Percentiles rank a stretch among this genome's conserved stretches.
Conservation (phyloP, 1,284 basidiomycete species). For the Pyrrhoderma noxium region DNA sequence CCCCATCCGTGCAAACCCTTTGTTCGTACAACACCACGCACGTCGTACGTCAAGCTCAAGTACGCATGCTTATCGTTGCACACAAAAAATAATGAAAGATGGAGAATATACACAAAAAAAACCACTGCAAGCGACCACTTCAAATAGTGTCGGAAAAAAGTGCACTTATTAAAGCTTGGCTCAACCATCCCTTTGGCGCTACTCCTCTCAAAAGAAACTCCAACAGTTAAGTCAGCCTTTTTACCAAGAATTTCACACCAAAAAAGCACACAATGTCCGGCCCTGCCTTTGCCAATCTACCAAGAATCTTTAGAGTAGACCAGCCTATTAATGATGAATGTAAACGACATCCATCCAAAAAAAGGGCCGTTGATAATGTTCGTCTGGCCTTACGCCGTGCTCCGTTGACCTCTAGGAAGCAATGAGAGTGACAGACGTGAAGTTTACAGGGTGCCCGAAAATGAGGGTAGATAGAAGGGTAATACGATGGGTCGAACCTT, state of each 20-base stretch:
- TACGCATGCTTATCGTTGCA: conserved; percentile 29
- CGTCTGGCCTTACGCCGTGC: conserved; percentile 42
- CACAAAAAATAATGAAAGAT: conserved; percentile 16
- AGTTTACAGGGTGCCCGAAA: conserved; percentile 21
- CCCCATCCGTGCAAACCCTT: conserved; percentile 25
- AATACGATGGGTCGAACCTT: conserved; percentile 38
- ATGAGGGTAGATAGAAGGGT: conserved; percentile 16
- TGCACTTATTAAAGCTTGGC: conserved; percentile 28
- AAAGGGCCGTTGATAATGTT: conserved; percentile 29
- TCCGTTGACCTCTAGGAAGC: conserved; percentile 31
- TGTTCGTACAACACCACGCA: conserved; percentile 39
- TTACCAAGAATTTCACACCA: conserved; percentile 7
- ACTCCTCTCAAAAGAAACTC: not conserved
- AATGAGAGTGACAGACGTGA: conserved; percentile 36
- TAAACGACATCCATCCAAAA: conserved; percentile 16
- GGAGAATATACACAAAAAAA: conserved; percentile 25
- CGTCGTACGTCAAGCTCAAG: conserved; percentile 27
- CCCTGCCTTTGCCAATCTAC: conserved; percentile 37
- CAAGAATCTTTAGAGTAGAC: conserved; percentile 25
- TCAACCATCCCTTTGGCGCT: conserved; percentile 16
- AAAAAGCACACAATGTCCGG: conserved; percentile 25
- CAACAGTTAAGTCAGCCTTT: conserved; percentile 17
- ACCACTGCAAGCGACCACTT: conserved; percentile 39
- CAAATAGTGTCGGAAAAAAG: conserved; percentile 19
- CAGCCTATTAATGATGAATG: no score